phyloP scores from a whole-genome alignment of 2,329 filamentous ascomycete species.

The Colletotrichum sp. region DNA sequence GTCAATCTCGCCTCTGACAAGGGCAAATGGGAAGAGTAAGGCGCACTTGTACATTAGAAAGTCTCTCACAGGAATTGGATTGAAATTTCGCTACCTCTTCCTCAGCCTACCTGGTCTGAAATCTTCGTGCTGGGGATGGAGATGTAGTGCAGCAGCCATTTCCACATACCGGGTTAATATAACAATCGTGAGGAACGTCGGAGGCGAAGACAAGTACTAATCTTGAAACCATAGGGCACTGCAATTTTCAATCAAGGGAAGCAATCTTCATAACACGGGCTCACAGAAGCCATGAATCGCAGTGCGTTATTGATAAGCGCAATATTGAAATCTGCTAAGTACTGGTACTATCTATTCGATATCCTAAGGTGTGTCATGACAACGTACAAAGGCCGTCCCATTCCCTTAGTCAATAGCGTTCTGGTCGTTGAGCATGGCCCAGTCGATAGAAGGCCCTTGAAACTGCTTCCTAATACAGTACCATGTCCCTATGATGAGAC shows the following conservation, averaged over 20 bases:
- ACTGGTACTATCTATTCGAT: not conserved
- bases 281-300: not conserved
- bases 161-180: not conserved
- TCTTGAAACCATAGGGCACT: too few species aligned
- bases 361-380: not conserved
- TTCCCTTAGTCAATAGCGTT: not conserved
- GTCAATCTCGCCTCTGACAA: not conserved
- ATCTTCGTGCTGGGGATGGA: not conserved
- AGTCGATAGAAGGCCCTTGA: not conserved
- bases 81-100: not conserved
- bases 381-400: fast-evolving
- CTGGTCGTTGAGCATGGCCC: not conserved
- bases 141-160: not conserved
- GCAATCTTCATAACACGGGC: not conserved
- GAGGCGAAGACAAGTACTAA: not conserved
- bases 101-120: not conserved
- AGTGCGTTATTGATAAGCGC: not conserved
- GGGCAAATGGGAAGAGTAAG: not conserved
- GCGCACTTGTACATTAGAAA: not conserved
- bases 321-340: not conserved
- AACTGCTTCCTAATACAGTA: not conserved
- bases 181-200: not conserved
- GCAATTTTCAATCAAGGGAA: fast-evolving
- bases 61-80: not conserved
- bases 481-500: not conserved